Base-by-base conservation (phyloP, 371 early-diverging fungal genomes). In the Circinella minor region DNA sequence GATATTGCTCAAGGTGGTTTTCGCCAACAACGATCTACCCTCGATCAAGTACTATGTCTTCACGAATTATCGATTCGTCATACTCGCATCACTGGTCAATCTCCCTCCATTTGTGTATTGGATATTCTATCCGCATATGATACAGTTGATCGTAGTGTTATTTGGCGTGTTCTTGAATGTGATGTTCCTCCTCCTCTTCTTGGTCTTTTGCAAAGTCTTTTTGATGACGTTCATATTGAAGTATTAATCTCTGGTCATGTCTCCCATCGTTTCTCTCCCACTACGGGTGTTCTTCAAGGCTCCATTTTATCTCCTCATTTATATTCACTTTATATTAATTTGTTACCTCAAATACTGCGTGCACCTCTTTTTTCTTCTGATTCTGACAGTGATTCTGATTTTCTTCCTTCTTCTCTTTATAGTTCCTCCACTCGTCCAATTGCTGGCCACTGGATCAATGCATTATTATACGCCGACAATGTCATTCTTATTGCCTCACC, bases 1-100 rank as follows among this genome's bases (percentile, higher is more conserved):
- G 80, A 80, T 36, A 60, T 74, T 15, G 71, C 72, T 0, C 78
- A 82, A 68, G 79, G 78, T 51, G 78, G 79, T 3, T 82, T 82
- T 51, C 74, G 74, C 1, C 43, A 55, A 0, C 8, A 8, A 8
- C 63, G 64, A 6, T 36, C 55, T 14, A 36, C 65, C 4, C 59
- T 70, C 8, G 65, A 64, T 36, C 70, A 70, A 57, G 60, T 59
- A 3, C 17, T 55, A 1, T 55, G 55, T 34, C 46, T 64, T 14
- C 59, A 70, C 15, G 59, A 63, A 54, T 10, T 69, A 4, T 51
- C 20, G 20, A 36, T 63, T 1, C 55, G 63, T 34, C 8, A 27
- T 4, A 4, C 7, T 2, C 17, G 13, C 4, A 4, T 18, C 2
- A 2, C 27, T n/a, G 39, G 55, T 48, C 36, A 37, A 14, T 15